Evolutionary conservation across 2,329 filamentous ascomycete genomes (phyloP), one percentile per base, ranked within the genome.

Genomic region (Polychaeton citri): DNA sequence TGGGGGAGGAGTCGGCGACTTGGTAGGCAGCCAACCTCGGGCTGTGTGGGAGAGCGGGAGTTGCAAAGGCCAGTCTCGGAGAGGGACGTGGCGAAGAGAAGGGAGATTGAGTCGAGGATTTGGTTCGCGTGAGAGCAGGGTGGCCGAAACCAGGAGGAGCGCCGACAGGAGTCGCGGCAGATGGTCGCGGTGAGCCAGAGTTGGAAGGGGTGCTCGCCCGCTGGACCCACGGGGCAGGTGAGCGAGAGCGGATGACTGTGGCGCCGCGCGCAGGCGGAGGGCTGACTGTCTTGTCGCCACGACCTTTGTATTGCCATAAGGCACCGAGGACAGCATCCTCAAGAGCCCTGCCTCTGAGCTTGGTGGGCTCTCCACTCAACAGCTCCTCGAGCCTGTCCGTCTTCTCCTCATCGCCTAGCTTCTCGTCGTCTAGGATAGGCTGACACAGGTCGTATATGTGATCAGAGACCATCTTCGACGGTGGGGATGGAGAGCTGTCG

Each of bases 1-100:
- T 76, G 5, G 84, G 81, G 33, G 77, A 83, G 15, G 78, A 72
- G 51, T 94, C 86, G 53, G 76, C 88, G 62, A 95, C 95, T 59
- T 94, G 85, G 62, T 96, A 98, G 36, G 87, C 85, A 62, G 93
- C 95, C 44, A 96, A 63, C 54, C 74, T 93, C 26, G 90, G 90
- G 50, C 87, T 95, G 59, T 96, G 85, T 4, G 90, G 90, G 49
- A 96, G 94, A 35, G 73, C 74, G 17, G 90, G 90, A 33, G 84
- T 88, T 6, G 86, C 85, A 55, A 93, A 81, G 30, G 85, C 85
- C 37, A 96, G 76, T 44, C 88, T 78, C 19, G 90, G 90, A 10
- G 88, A 96, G 9, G 90, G 87, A 35, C 87, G 80, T 19, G 90
- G 90, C 7, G 88, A 96, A 24, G 82, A 85, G 59, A 96, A 96